A percentile compares a stretch with the other conserved stretches of the same genome.
Evolutionary conservation across 768 basidiomycete species (phyloP).

Genomic region (Boletus tomentosulus): DNA sequence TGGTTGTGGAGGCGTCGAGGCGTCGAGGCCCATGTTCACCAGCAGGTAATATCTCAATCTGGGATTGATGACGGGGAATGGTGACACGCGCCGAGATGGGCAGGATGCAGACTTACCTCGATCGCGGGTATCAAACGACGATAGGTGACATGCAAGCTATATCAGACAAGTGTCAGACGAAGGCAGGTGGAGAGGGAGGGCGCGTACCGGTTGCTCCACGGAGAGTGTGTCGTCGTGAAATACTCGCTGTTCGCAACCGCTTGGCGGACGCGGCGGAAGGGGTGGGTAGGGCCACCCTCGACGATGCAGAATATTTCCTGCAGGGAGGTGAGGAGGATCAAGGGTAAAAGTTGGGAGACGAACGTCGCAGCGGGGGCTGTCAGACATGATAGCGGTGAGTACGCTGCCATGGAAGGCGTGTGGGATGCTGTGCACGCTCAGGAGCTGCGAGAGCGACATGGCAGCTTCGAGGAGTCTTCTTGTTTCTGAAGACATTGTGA

Average conservation of each 20-base stretch:
- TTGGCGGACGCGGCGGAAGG: conserved; percentile 78
- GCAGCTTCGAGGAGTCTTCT: conserved; percentile 76
- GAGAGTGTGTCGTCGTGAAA: conserved; percentile 64
- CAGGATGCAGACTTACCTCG: conserved; percentile 44
- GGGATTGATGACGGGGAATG: conserved; percentile 7
- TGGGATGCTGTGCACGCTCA: conserved; percentile 53
- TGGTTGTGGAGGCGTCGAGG: conserved; percentile 63
- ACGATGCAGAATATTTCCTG: conserved; percentile 87
- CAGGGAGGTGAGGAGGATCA: conserved; percentile 6
- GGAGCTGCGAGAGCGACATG: conserved; percentile 62
- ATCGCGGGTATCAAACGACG: conserved; percentile 72
- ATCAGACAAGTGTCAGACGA: conserved; percentile 9
- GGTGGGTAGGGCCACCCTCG: conserved; percentile 66
- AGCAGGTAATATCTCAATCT: conserved; percentile 83
- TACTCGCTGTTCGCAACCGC: conserved; percentile 62
- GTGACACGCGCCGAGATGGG: neutral
- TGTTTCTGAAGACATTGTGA: conserved; percentile 58
- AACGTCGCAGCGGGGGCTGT: conserved; percentile 62
- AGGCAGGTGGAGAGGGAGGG: neutral
- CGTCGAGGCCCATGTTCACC: conserved; percentile 78
- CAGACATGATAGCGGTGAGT: conserved; percentile 65
- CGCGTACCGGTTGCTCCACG: conserved; percentile 81
- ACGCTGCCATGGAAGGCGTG: conserved; percentile 82
- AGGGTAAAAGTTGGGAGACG: conserved; percentile 23
- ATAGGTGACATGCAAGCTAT: conserved; percentile 71